Evolutionary conservation across 2,329 filamentous ascomycete genomes (phyloP), one percentile per base, ranked within the genome.

Genomic region (Beauveria scarabaeidicola): DNA sequence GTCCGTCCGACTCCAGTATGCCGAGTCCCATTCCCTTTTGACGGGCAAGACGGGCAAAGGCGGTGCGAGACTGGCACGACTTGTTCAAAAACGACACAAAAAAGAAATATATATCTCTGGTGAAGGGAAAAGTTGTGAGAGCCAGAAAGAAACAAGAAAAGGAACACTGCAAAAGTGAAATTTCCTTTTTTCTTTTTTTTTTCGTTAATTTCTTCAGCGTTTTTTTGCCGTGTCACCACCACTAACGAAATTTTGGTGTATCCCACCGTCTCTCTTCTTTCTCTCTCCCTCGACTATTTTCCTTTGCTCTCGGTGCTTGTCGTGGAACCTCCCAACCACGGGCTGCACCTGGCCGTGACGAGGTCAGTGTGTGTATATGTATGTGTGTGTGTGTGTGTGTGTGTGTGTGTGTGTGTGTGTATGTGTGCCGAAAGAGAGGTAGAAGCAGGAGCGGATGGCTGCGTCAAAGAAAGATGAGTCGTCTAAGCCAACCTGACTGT

Each of bases 211-310:
- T 27, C 48, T 52, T 38, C 48, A 52, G 48, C 29, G 27, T 27
- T n/a, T 52, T 46, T 5, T 47, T 27, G 44, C 43, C 53, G 53
- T 56, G 43, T 38, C 29, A 56, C 53, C 53, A 48, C 40, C 15
- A 44, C 53, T 56, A 56, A 56, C 21, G 43, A 25, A 48, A 19
- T 56, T 15, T n/a, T 48, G 29, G 53, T 56, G 53, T 56, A 56
- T 56, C 53, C 53, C 53, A 56, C 53, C 53, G 8, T 13, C 41
- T n/a, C 40, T 13, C n/a, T 21, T 36, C 23, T 8, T 23, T 40
- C 32, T 52, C 32, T 40, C n/a, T 50, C 21, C 21, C 44, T 47
- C 29, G 53, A 48, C 44, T 48, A 48, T 27, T 38, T 56, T 13
- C 9, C n/a, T 17, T 43, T 8, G 29, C 41, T 47, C 38, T 43